Evolutionary conservation across 2,329 filamentous ascomycete genomes (phyloP), one percentile per base, ranked within the genome.

Genomic region (Aspergillus pseudoterreus): DNA sequence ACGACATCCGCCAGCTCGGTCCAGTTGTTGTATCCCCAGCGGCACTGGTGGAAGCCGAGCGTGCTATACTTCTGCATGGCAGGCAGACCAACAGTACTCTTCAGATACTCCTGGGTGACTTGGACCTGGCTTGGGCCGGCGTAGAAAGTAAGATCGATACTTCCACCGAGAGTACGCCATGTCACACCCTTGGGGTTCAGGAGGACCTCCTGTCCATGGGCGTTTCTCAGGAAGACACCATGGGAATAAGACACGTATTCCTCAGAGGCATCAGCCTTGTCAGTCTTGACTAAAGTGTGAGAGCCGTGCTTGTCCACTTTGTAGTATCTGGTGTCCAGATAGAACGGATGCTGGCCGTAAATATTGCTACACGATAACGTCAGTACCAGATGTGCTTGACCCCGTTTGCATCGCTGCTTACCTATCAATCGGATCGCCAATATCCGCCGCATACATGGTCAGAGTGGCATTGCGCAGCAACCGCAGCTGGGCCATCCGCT

Each of bases 51-150:
- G 65, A 81, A 92, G 0, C 90, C 90, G 54, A 95, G 83, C 0
- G 85, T 83, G 78, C 83, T 92, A 72, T 94, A 94, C 58, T 88
- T 85, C 64, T 92, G 86, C 82, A 92, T 85, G 0, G 84, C 84
- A 1, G 89, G 88, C 4, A 88, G 73, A 0, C 89, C 88, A 47
- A 86, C 75, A 1, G 85, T 81, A 48, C 80, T 84, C 51, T 73
- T 69, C 56, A 88, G 84, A 64, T 92, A 94, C 36, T 86, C 79
- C 65, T 82, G 83, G 14, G 83, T 88, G 21, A 91, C 84, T 11
- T 85, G 81, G 6, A 80, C 76, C 51, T 85, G 84, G 0, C 78
- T 83, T 0, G 88, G 87, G 0, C 90, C 90, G 11, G 86, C 80
- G 62, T 87, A 88, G 71, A 94, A 89, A 68, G 89, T 92, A 15